These are phyloP conservation scores for Tulasnella calospora DNA, from an alignment of 768 basidiomycete genomes.

Conservation along the genomic window DNA sequence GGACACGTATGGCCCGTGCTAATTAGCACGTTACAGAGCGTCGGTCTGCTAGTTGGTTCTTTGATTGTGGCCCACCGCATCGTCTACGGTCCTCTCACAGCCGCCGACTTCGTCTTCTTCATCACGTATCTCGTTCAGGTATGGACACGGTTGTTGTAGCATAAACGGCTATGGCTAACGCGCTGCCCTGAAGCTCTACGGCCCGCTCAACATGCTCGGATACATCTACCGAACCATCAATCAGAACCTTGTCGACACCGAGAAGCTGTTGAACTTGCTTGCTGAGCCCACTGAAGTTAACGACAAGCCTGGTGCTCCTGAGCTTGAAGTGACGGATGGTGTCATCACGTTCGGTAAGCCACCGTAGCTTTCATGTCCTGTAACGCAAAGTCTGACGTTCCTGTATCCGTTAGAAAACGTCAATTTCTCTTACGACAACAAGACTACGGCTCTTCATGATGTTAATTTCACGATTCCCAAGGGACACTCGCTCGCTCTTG, in stretches of 20 bases:
- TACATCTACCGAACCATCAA: slow-evolving; percentile 74
- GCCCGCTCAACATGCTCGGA: slow-evolving; percentile 70
- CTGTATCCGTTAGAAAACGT: slow-evolving; percentile 61
- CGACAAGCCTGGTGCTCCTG: slow-evolving; percentile 69
- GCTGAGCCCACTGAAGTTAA: slow-evolving; percentile 79
- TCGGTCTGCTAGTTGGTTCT: slow-evolving; percentile 76
- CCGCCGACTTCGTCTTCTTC: slow-evolving; percentile 71
- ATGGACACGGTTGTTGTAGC: neutral
- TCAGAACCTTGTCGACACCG: slow-evolving; percentile 73
- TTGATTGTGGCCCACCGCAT: slow-evolving; percentile 72
- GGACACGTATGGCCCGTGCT: neutral
- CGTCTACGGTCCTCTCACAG: slow-evolving; percentile 46
- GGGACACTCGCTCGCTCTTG: slow-evolving; percentile 81
- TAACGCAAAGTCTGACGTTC: neutral
- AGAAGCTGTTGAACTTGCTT: slow-evolving; percentile 74
- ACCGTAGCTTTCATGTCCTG: slow-evolving; percentile 4
- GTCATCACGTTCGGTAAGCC: slow-evolving; percentile 80
- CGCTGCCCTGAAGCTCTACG: slow-evolving; percentile 41
- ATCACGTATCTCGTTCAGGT: slow-evolving; percentile 75
- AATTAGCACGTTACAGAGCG: slow-evolving; percentile 43
- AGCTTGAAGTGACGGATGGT: slow-evolving; percentile 65
- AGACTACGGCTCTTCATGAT: slow-evolving; percentile 62
- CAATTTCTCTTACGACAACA: slow-evolving; percentile 75
- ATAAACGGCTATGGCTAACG: neutral
- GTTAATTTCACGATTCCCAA: slow-evolving; percentile 87